phyloP scores from a whole-genome alignment of 257 asterid species.

The Orobanche coerulescens region DNA sequence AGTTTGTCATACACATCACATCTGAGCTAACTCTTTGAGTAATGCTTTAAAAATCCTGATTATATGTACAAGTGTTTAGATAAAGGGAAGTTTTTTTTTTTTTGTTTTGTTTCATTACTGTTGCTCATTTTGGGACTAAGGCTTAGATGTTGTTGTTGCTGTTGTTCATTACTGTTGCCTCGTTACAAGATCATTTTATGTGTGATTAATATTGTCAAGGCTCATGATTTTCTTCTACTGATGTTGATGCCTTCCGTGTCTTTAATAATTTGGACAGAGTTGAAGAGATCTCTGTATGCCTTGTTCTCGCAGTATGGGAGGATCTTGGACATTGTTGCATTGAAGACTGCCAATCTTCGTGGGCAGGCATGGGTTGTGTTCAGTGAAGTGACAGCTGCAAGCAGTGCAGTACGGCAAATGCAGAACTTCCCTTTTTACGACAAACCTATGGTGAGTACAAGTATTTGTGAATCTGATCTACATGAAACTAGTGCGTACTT shows the following conservation, averaged over 20 bases:
- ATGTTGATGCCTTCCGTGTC: slow-evolving; percentile 25
- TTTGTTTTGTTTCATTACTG: too few relatives aligned
- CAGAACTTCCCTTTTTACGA: slow-evolving; percentile 92
- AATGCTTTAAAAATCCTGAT: not conserved
- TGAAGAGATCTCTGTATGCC: slow-evolving; percentile 98
- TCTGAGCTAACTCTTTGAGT: not conserved
- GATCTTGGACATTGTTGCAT: slow-evolving; percentile 82
- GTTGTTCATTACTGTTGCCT: slow-evolving; percentile 8
- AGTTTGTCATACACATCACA: not conserved
- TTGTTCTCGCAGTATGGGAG: slow-evolving; percentile 98
- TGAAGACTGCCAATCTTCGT: slow-evolving; percentile 86
- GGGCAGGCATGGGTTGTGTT: slow-evolving; percentile 99
- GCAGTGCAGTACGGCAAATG: slow-evolving; percentile 97
- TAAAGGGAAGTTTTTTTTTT: too few relatives aligned
- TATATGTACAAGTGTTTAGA: not conserved
- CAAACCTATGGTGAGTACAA: slow-evolving; percentile 75
- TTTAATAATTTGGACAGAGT: slow-evolving; percentile 58
- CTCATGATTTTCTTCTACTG: slow-evolving; percentile 19
- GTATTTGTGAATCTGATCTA: not conserved
- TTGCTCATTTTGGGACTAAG: too few relatives aligned
- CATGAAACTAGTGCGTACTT: not conserved
- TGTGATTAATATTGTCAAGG: slow-evolving; percentile 1
- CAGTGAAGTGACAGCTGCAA: slow-evolving; percentile 92
- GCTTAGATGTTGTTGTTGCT: too few relatives aligned
- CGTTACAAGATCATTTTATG: not conserved